These are phyloP conservation scores for Pachyrhizus erosus DNA, from an alignment of 306 rosid species.

Conservation along the genomic window DNA sequence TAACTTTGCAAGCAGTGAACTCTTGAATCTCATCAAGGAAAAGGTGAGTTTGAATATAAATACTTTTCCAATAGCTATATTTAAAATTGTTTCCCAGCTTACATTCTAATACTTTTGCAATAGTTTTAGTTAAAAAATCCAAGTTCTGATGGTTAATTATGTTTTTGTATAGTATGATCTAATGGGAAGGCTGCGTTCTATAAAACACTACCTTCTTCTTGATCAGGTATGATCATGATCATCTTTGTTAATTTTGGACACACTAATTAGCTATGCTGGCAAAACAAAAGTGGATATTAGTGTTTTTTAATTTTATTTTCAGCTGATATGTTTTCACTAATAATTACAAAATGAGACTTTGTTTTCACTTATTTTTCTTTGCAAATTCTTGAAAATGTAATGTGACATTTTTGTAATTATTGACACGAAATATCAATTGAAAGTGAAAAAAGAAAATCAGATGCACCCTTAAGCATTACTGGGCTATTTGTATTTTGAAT, in stretches of 20 bases:
- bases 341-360: conserved; percentile 16
- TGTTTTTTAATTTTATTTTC: not conserved
- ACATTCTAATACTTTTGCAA: conserved; percentile 33
- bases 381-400: not conserved
- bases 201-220: conserved; percentile 96
- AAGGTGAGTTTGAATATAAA: conserved; percentile 61
- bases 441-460: not conserved
- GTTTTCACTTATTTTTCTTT: not conserved
- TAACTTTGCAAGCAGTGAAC: conserved; percentile 93
- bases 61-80: too few species aligned
- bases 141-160: conserved; percentile 44
- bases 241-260: conserved; percentile 38
- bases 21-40: conserved; percentile 87
- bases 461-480: not conserved
- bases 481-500: too few species aligned
- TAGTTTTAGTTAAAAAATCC: conserved; percentile 13
- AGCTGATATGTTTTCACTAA: not conserved
- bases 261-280: conserved; percentile 24
- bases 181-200: conserved; percentile 85
- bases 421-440: not conserved
- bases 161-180: conserved; percentile 75
- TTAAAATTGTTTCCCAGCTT: conserved; percentile 28
- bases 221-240: conserved; percentile 77
- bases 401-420: not conserved
- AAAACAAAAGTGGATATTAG: conserved; percentile 21